Evolutionary conservation across 495 filamentous ascomycete species (phyloP), one percentile per base, ranked within the genome.

Genomic region (Sporormia fimetaria): DNA sequence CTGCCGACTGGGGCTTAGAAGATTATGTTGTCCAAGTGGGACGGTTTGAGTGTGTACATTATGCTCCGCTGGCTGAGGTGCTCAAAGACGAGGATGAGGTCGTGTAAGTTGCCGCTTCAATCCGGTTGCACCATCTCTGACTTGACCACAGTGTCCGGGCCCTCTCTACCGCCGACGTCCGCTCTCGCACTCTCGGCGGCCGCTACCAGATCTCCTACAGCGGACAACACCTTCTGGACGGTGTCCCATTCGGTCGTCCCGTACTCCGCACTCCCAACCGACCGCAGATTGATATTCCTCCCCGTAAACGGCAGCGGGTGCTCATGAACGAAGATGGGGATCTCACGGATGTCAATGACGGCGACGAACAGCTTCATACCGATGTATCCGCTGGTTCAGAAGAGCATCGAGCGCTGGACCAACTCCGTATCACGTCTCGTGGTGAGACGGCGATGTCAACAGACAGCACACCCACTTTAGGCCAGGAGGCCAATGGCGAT

Each of bases 21-120:
- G 84, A 96, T 55, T 98, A 98, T 62, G 76, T 75, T 12, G 87
- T 94, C 21, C 81, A 93, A 57, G 68, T 95, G 3, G 67, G 63
- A 3, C 83, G 76, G 27, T 96, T 81, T 42, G 90, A 98, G 56
- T 92, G 83, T 55, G 58, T 96, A 35, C 90, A 98, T 68, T 98
- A 84, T 51, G 76, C 83, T 54, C 67, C 71, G 26, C 68, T 94
- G 4, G 67, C 67, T 3, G 70, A 66, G 8, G 62, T 92, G 17
- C 66, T 95, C 31, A 76, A 80, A 31, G 80, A 90, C 29, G 86
- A 84, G 16, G 92, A 96, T 55, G 73, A 85, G 56, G 74, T 98
- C 45, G 68, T 80, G 82, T 90, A 60, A 57, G 80, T 69, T 40
- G 39, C 22, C 31, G 42, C 34, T 7, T 33, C 21, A 24, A 27